These are phyloP conservation scores for Sanghuangporus weigelae DNA, from an alignment of 1,284 basidiomycete species.

Conservation along the genomic window DNA sequence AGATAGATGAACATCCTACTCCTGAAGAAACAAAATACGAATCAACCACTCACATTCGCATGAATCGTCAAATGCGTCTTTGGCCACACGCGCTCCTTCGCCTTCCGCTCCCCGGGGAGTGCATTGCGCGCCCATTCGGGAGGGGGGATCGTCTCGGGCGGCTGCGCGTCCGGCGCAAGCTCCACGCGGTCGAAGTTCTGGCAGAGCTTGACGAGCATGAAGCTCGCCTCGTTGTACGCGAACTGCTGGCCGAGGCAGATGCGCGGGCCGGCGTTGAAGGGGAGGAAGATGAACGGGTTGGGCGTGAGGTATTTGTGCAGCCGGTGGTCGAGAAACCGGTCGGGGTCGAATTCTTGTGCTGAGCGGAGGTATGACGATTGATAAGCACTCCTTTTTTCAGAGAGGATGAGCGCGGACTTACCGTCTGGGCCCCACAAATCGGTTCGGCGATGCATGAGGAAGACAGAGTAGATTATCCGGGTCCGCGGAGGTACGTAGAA, in stretches of 20 bases:
- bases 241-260: constrained; percentile 51
- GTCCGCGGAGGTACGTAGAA: constrained; percentile 50
- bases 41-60: constrained; percentile 8
- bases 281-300: constrained; percentile 44
- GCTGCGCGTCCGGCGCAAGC: constrained; percentile 41
- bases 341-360: constrained; percentile 42
- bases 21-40: neutral
- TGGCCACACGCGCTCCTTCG: constrained; percentile 11
- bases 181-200: constrained; percentile 48
- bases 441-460: constrained; percentile 56
- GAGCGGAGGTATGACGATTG: neutral
- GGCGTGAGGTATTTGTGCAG: constrained; percentile 31
- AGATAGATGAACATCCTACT: neutral
- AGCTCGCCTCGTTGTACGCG: constrained; percentile 66
- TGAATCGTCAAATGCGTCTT: constrained; percentile 15
- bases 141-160: constrained; percentile 39
- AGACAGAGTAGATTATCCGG: constrained; percentile 44
- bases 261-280: constrained; percentile 45
- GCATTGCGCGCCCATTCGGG: constrained; percentile 33
- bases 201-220: constrained; percentile 59
- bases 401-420: constrained; percentile 21
- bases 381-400: neutral
- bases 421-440: constrained; percentile 67
- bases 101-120: constrained; percentile 1
- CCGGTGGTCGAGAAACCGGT: constrained; percentile 37